Evolutionary conservation across 495 filamentous ascomycete species (phyloP).

Genomic region (Parathielavia hyrcaniae): DNA sequence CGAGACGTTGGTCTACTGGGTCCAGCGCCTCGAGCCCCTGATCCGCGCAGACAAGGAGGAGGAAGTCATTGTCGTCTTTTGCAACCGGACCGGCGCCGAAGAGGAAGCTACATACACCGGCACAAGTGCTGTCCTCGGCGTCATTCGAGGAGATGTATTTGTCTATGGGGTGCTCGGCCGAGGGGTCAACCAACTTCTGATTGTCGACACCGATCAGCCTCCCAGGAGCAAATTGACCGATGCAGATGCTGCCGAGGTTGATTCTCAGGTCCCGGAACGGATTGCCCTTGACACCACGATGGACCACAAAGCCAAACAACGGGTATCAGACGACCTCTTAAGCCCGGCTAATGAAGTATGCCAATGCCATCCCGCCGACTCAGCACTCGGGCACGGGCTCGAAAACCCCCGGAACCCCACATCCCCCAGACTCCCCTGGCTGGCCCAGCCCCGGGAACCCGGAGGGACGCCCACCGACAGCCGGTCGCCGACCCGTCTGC

Average conservation of each 20-base stretch:
- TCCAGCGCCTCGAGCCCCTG: constrained; percentile 72
- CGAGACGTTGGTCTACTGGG: constrained; percentile 83
- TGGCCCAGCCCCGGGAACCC: neutral
- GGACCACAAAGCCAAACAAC: neutral
- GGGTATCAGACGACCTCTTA: neutral
- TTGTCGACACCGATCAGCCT: constrained; percentile 50
- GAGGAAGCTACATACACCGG: constrained; percentile 70
- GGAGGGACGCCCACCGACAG: constrained; percentile 4
- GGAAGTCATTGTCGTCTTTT: constrained; percentile 72
- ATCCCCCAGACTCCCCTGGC: constrained; percentile 17
- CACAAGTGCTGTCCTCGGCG: constrained; percentile 72
- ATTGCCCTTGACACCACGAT: neutral
- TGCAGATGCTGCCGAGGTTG: constrained; percentile 13
- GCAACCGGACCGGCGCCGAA: constrained; percentile 73
- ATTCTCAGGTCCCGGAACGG: neutral
- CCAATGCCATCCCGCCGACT: neutral
- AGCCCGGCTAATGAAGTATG: neutral
- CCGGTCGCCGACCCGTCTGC: constrained; percentile 17
- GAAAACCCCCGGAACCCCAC: neutral
- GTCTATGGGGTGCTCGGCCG: constrained; percentile 66
- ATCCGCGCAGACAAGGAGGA: constrained; percentile 50
- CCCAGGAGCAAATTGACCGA: constrained; percentile 29
- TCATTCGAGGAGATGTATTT: constrained; percentile 59
- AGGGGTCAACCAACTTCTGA: constrained; percentile 55
- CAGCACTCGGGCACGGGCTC: neutral